Percentiles rank a stretch among this genome's conserved stretches.
These are phyloP conservation scores for Coemansia sp. DNA, from an alignment of 192 early-diverging fungal species.

Conservation along the genomic window DNA sequence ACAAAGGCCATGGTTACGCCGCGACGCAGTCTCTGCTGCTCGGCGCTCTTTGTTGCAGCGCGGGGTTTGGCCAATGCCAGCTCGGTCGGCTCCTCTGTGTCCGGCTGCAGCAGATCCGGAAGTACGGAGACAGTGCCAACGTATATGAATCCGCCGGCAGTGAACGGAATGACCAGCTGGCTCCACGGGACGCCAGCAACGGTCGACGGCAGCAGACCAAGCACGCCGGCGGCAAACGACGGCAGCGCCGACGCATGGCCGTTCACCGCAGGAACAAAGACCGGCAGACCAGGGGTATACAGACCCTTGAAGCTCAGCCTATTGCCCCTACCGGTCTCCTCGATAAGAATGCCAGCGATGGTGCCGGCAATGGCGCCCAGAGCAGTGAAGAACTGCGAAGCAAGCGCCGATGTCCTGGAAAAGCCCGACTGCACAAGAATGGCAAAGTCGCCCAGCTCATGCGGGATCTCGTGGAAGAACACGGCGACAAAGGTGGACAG, in stretches of 20 bases:
- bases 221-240: slow-evolving; percentile 16
- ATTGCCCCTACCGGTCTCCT: slow-evolving; percentile 59
- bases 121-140: slow-evolving; percentile 83
- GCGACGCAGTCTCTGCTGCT: slow-evolving; percentile 17
- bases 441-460: slow-evolving; percentile 86
- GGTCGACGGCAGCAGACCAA: slow-evolving; percentile 33
- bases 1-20: slow-evolving; percentile 42
- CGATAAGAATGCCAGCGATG: slow-evolving; percentile 70
- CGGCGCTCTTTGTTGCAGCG: slow-evolving; percentile 1
- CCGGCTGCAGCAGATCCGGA: slow-evolving; percentile 71
- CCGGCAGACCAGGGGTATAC: slow-evolving; percentile 25
- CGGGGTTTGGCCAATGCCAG: slow-evolving; percentile 10
- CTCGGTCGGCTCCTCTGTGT: slow-evolving; percentile 54
- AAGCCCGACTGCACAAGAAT: slow-evolving; percentile 82
- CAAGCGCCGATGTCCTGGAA: slow-evolving; percentile 66
- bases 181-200: slow-evolving; percentile 64
- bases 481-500: slow-evolving; percentile 81
- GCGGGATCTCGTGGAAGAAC: slow-evolving; percentile 88
- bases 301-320: slow-evolving; percentile 30
- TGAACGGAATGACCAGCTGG: slow-evolving; percentile 83
- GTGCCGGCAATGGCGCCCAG: slow-evolving; percentile 79
- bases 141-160: slow-evolving; percentile 84
- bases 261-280: slow-evolving; percentile 25
- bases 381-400: slow-evolving; percentile 77
- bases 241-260: slow-evolving; percentile 13